phyloP scores from a whole-genome alignment of 257 asterid genomes.

The Thymus quinquecostatus region DNA sequence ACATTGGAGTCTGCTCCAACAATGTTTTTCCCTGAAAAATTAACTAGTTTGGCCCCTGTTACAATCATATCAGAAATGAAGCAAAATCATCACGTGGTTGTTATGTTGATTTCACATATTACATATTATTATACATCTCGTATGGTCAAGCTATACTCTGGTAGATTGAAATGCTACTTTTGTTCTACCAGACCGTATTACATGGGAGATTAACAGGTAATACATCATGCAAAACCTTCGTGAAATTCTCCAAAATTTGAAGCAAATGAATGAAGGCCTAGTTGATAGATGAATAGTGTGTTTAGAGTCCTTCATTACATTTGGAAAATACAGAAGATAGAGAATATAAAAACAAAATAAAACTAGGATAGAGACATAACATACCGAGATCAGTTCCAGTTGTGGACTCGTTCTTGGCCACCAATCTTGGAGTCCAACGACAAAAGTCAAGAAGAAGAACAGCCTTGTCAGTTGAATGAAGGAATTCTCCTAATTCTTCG shows the following conservation, averaged over 20 bases:
- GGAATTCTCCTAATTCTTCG: constrained; percentile 62
- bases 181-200: constrained; percentile 8
- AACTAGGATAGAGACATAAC: constrained; percentile 21
- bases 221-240: constrained; percentile 17
- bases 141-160: constrained; percentile 18
- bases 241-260: constrained; percentile 20
- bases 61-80: constrained; percentile 32
- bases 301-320: constrained; percentile 13
- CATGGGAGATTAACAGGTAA: not conserved
- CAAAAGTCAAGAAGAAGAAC: constrained; percentile 82
- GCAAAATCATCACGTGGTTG: constrained; percentile 16
- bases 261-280: constrained; percentile 19
- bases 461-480: constrained; percentile 86
- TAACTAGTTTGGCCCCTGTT: constrained; percentile 6
- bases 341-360: not conserved
- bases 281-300: constrained; percentile 4
- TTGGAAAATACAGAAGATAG: constrained; percentile 4
- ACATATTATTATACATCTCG: constrained; percentile 2
- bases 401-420: constrained; percentile 44
- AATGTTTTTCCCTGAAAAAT: constrained; percentile 40
- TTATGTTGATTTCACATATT: constrained; percentile 19
- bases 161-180: constrained; percentile 25
- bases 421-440: constrained; percentile 82
- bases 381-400: constrained; percentile 50
- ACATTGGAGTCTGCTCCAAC: constrained; percentile 43